phyloP scores from a whole-genome alignment of 1,139 yeast genomes.

The Blastobotrys persicus region DNA sequence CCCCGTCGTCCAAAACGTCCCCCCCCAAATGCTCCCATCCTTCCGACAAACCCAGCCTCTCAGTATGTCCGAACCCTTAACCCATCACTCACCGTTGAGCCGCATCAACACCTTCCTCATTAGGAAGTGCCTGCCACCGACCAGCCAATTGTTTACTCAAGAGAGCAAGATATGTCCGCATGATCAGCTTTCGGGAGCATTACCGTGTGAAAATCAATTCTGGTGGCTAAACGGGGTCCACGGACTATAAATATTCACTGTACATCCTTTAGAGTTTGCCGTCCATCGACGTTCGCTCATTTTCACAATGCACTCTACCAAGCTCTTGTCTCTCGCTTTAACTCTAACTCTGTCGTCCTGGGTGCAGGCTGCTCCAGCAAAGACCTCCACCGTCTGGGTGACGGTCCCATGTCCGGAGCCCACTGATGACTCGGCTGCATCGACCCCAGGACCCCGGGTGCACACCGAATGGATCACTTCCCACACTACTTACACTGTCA shows the following conservation, averaged over 20 bases:
- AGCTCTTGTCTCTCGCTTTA: constrained; percentile 6
- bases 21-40: too few relatives aligned
- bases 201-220: background rate
- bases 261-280: background rate
- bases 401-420: background rate
- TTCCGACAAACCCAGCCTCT: too few relatives aligned
- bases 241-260: background rate
- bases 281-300: background rate
- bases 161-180: background rate
- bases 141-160: background rate
- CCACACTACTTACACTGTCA: constrained; percentile 5
- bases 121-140: background rate
- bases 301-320: constrained; percentile 1
- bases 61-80: too few relatives aligned
- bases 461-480: constrained; percentile 4
- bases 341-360: background rate
- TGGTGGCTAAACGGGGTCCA: background rate
- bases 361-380: constrained; percentile 8
- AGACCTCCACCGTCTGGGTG: background rate
- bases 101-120: background rate
- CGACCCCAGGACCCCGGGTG: too few relatives aligned
- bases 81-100: background rate
- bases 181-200: background rate
- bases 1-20: too few relatives aligned
- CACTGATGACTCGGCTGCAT: background rate